Conservation (phyloP, 306 rosid species). For the Coriaria nepalensis region DNA sequence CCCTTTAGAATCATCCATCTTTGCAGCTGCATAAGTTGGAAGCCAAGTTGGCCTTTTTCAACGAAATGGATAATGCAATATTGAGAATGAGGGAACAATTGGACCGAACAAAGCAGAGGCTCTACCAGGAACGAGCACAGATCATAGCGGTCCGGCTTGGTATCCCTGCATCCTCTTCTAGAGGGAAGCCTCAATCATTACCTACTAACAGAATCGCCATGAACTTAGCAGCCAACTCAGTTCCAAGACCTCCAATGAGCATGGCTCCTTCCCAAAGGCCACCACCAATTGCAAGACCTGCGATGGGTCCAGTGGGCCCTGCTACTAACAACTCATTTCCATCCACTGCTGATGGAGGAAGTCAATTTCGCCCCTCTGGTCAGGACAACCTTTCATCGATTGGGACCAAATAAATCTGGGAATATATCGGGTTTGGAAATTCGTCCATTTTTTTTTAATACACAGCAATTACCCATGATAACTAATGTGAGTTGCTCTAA, state of each 20-base stretch:
- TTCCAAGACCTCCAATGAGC: slow-evolving; percentile 44
- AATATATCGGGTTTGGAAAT: slow-evolving; percentile 11
- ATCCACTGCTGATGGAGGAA: slow-evolving; percentile 34
- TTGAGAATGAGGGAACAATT: slow-evolving; percentile 70
- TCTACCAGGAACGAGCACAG: slow-evolving; percentile 80
- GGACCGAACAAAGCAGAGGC: slow-evolving; percentile 77
- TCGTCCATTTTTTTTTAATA: slow-evolving; percentile 15
- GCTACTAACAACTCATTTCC: slow-evolving; percentile 32
- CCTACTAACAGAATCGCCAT: slow-evolving; percentile 40
- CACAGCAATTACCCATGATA: too few species aligned
- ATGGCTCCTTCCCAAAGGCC: slow-evolving; percentile 49
- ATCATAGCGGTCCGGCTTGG: slow-evolving; percentile 77
- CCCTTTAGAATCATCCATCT: slow-evolving; percentile 13
- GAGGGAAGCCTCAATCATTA: slow-evolving; percentile 38
- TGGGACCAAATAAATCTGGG: slow-evolving; percentile 32
- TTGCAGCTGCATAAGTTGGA: slow-evolving; percentile 79
- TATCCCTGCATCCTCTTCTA: slow-evolving; percentile 50
- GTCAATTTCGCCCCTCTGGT: slow-evolving; percentile 42
- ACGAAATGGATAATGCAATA: slow-evolving; percentile 55
- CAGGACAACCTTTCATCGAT: slow-evolving; percentile 46
- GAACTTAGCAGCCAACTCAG: slow-evolving; percentile 36
- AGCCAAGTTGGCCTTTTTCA: slow-evolving; percentile 56
- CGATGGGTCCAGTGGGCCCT: slow-evolving; percentile 25
- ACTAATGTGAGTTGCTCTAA: too few species aligned
- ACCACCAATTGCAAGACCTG: slow-evolving; percentile 36